These are phyloP conservation scores for Ascochyta lentis DNA, from an alignment of 2,329 filamentous ascomycete species.

Conservation along the genomic window DNA sequence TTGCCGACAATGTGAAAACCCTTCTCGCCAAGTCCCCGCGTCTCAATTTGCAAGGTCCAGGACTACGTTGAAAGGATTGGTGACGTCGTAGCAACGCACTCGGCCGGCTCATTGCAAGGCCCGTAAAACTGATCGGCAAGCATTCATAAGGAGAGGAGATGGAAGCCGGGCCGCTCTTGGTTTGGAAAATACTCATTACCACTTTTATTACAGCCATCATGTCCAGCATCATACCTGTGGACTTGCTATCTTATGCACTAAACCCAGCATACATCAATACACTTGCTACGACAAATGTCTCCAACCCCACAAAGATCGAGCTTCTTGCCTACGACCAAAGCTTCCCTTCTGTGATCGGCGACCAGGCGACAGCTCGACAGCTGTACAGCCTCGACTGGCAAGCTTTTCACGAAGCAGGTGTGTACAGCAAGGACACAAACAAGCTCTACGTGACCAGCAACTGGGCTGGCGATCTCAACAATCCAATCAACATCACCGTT, in stretches of 20 bases:
- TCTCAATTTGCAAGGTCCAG: background rate
- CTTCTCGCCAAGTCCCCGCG: background rate
- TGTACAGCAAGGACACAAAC: slow-evolving; percentile 45
- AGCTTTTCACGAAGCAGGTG: slow-evolving; percentile 51
- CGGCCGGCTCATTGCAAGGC: background rate
- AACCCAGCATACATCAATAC: slow-evolving; percentile 40
- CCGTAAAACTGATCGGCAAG: background rate
- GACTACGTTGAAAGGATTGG: background rate
- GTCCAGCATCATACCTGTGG: slow-evolving; percentile 40
- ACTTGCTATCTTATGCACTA: slow-evolving; percentile 42
- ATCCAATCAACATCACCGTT: slow-evolving; percentile 47
- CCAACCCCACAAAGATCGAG: slow-evolving; percentile 43
- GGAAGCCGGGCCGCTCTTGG: background rate
- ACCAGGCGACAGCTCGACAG: slow-evolving; percentile 40
- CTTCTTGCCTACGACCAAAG: slow-evolving; percentile 48
- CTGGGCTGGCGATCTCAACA: slow-evolving; percentile 33
- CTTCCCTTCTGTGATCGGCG: slow-evolving; percentile 45
- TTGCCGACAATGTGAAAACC: background rate
- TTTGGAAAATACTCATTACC: slow-evolving; percentile 24
- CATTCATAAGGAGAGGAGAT: background rate
- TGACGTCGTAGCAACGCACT: background rate
- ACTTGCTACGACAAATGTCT: slow-evolving; percentile 37
- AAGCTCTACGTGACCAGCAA: slow-evolving; percentile 54
- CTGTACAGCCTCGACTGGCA: slow-evolving; percentile 39
- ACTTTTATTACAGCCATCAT: slow-evolving; percentile 28